Base-by-base conservation (phyloP, 805 yeast genomes). In the Wickerhamiella sorbophila region DNA sequence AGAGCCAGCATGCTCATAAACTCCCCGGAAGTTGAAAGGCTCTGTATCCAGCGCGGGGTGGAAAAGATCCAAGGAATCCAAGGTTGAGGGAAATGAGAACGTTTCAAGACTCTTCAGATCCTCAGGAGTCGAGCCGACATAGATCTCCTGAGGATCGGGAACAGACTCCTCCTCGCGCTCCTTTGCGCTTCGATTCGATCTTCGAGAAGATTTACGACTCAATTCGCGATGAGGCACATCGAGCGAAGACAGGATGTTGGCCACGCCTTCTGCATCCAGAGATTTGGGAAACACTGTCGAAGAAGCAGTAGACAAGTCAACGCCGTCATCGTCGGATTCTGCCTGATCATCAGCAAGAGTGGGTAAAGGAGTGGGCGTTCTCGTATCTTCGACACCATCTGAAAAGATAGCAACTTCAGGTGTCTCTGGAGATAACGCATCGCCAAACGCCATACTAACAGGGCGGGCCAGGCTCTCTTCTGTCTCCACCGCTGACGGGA, bases 271-370 rank as follows among this genome's bases (percentile, higher is more conserved):
- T 4, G 50, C 47, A 34, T 57, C 62, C 24, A 58, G 50, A n/a
- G 48, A 50, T 44, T 54, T 54, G 9, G 62, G 62, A 46, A 58
- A 58, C n/a, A 58, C 54, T 4, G 61, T 58, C 31, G 56, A 60
- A 17, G 53, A 50, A 12, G 55, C 57, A 4, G 54, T 52, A 9
- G 45, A 36, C 22, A 50, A 56, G 8, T 46, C 47, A 5, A 41
- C 36, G 5, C 36, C 48, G 10, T 41, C 46, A 5, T 31, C 50
- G 15, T 27, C 31, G 1, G 16, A 36, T 18, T 27, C 12, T 12
- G 16, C 19, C 14, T 4, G 37, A n/a, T 15, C 6, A 5, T 16
- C 19, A n/a, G 17, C 4, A 4, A 17, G 9, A 17, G 19, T n/a
- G 19, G 15, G 18, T 4, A 14, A 8, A 4, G 15, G 8, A n/a